phyloP scores from a whole-genome alignment of 2,329 filamentous ascomycete species.

The Ascochyta viciae-villosae region DNA sequence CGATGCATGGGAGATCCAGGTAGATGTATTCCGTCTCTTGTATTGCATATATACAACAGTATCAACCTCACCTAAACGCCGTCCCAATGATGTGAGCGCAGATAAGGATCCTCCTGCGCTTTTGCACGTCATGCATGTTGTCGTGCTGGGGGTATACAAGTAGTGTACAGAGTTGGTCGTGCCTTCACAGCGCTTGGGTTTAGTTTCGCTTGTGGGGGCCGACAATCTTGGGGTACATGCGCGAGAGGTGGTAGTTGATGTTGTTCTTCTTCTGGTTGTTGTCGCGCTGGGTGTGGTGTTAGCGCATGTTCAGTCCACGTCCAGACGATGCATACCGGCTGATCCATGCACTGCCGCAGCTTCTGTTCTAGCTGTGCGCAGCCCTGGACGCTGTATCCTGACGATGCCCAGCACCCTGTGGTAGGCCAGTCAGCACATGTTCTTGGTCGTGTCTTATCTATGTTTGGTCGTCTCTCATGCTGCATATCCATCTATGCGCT shows the following conservation, averaged over 20 bases:
- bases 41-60: conserved; percentile 24
- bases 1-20: conserved; percentile 3
- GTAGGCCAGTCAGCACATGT: conserved; percentile 25
- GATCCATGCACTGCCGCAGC: conserved; percentile 78
- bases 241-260: conserved; percentile 90
- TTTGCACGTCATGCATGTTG: conserved; percentile 17
- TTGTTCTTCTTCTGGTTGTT: conserved; percentile 69
- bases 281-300: conserved; percentile 58
- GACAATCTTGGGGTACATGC: conserved; percentile 77
- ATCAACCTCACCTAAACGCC: conserved; percentile 24
- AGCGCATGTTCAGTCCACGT: not conserved
- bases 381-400: conserved; percentile 70
- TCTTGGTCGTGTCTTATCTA: not conserved
- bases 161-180: conserved; percentile 33
- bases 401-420: conserved; percentile 83
- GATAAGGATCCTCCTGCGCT: conserved; percentile 27
- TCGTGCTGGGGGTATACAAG: conserved; percentile 29
- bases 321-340: conserved; percentile 63
- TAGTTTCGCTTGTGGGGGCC: conserved; percentile 72
- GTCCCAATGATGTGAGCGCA: conserved; percentile 24
- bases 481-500: not conserved
- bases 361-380: conserved; percentile 67
- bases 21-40: conserved; percentile 13
- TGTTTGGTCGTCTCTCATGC: too few relatives aligned
- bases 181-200: not conserved